Conservation (phyloP, 1,284 basidiomycete species). For the Ceratobasidium sp. region DNA sequence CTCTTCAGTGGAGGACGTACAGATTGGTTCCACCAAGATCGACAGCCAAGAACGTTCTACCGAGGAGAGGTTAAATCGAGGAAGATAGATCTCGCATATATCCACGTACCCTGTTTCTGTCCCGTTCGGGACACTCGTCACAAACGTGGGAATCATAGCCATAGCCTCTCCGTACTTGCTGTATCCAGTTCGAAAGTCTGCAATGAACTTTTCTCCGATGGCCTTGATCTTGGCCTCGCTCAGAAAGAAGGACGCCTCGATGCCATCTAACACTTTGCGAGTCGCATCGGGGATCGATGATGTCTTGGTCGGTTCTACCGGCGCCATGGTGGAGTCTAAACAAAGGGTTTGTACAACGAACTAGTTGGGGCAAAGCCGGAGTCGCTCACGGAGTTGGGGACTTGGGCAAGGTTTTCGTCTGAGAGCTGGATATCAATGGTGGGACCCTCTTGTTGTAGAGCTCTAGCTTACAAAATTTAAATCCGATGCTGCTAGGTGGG, state of each 20-base stretch:
- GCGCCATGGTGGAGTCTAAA: slow-evolving; percentile 7
- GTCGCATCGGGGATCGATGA: slow-evolving; percentile 49
- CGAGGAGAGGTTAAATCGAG: slow-evolving; percentile 19
- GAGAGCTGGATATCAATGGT: neutral
- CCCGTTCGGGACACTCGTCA: slow-evolving; percentile 90
- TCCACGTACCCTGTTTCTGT: slow-evolving; percentile 85
- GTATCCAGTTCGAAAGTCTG: slow-evolving; percentile 81
- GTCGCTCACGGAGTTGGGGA: neutral
- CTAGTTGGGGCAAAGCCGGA: neutral
- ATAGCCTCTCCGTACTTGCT: slow-evolving; percentile 78
- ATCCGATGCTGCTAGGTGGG: neutral
- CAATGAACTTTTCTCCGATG: slow-evolving; percentile 83
- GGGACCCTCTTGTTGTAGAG: neutral
- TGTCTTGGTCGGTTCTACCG: slow-evolving; percentile 18
- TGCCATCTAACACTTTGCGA: slow-evolving; percentile 58
- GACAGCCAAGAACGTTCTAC: slow-evolving; percentile 90
- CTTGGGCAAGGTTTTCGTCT: neutral
- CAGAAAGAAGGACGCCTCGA: slow-evolving; percentile 80
- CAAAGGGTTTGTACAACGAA: neutral
- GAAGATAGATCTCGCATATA: slow-evolving; percentile 3
- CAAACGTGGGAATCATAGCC: slow-evolving; percentile 95
- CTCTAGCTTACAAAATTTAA: neutral
- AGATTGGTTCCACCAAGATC: slow-evolving; percentile 97
- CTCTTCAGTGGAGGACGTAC: slow-evolving; percentile 62
- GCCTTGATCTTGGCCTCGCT: slow-evolving; percentile 69